Base-by-base conservation (phyloP, 208 protist species). In the Chromosphaera perkinsii region DNA sequence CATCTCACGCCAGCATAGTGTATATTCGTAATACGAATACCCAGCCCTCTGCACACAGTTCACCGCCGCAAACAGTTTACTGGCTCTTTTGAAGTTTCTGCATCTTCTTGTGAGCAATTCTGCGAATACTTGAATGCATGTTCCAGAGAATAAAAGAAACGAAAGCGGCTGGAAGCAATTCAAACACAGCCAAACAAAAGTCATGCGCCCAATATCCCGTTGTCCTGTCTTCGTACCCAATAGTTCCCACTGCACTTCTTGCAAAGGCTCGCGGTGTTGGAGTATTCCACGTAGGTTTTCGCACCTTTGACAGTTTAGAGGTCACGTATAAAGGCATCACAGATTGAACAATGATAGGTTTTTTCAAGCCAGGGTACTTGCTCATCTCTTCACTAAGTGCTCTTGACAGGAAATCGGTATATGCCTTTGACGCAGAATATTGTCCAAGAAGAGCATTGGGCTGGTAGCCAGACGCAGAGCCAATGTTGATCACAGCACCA, bases 401-500 rank as follows among this genome's bases (percentile, higher is more conserved):
- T 26, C 62, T 47, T 17, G 32, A 52, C 7, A 67, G 65, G 35
- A 66, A 75, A 55, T 75, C 70, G 0, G 65, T 20, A 49, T 33
- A 71, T 12, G 37, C 59, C 54, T 75, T 75, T 1, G 49, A 33
- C 2, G 54, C 70, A 27, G 70, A 67, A 55, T 75, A 75, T 4
- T 31, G 39, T 14, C 54, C 36, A 31, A 70, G 32, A 4, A 69
- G 40, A 0, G 43, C 24, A 14, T 29, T 65, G 17, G 62, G 45
- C 12, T 36, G 20, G 31, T n/a, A 47, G 2, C 60, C 70, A 36
- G 22, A 43, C 32, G 1, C 26, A 0, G 40, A 90, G 36, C 62
- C 52, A 29, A 93, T 51, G 63, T 83, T 82, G 1, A 93, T 71
- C 39, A 93, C 89, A 29, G 84, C 85, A 32, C 88, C 88, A 45